phyloP scores from a whole-genome alignment of 75 land plant species.

The Larix kaempferi region DNA sequence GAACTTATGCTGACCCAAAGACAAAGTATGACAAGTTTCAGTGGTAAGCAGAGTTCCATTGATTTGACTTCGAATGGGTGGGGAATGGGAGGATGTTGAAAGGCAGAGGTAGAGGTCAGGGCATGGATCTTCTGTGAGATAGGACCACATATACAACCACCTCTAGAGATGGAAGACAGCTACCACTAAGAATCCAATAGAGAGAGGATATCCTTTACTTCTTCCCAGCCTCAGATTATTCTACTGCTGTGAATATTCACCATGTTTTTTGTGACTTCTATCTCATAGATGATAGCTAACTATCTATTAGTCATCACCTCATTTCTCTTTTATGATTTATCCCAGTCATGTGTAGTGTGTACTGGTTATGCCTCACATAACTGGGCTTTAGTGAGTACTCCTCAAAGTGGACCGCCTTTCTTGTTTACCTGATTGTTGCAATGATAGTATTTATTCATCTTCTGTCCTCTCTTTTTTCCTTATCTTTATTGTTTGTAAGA shows the following conservation, averaged over 20 bases:
- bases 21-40: no score
- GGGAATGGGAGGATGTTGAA: neutral
- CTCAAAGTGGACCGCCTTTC: no score
- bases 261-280: neutral
- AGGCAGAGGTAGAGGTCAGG: neutral
- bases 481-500: no score
- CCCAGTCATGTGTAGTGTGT: no score
- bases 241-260: neutral
- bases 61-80: conserved; percentile 6
- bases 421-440: no score
- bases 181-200: neutral
- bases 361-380: no score
- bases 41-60: conserved; percentile 16
- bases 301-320: no score
- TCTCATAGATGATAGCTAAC: neutral
- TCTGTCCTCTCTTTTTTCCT: no score
- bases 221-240: neutral
- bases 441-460: no score
- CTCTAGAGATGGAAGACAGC: neutral
- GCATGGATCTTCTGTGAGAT: neutral
- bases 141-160: neutral
- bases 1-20: no score
- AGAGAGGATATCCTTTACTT: neutral
- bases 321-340: no score
- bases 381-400: no score